Percentiles rank a stretch among this genome's conserved stretches.
phyloP scores from a whole-genome alignment of 257 asterid species.

The Nyctanthes arbortristis region DNA sequence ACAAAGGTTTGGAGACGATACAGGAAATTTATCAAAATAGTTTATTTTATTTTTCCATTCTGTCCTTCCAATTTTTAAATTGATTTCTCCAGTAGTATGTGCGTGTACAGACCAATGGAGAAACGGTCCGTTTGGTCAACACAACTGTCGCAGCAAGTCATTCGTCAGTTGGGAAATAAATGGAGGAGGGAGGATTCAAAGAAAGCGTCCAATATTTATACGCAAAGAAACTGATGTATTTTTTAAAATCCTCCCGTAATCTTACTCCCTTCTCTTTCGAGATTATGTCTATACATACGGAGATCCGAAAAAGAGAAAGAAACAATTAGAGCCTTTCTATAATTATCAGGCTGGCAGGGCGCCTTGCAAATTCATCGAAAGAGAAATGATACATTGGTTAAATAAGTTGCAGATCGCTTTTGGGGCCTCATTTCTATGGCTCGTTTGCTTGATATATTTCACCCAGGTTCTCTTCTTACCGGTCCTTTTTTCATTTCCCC shows the following conservation, averaged over 20 bases:
- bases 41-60: no score
- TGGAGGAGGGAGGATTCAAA: not conserved
- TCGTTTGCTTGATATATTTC: slow-evolving; percentile 90
- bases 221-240: not conserved
- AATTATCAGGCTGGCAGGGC: slow-evolving; percentile 21
- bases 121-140: not conserved
- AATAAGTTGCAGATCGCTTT: slow-evolving; percentile 74
- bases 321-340: not conserved
- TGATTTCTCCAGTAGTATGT: not conserved
- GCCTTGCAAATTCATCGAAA: slow-evolving; percentile 5
- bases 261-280: not conserved
- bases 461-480: slow-evolving; percentile 64
- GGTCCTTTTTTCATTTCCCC: not conserved
- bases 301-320: not conserved
- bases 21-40: no score
- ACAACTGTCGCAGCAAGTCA: not conserved
- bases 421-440: slow-evolving; percentile 88
- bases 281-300: not conserved
- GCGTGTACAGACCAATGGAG: no score
- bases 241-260: not conserved
- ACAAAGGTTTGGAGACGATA: no score
- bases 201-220: not conserved
- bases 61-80: slow-evolving; percentile 22
- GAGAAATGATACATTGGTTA: slow-evolving; percentile 63
- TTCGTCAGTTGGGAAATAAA: not conserved